Evolutionary conservation across 306 rosid genomes (phyloP), one percentile per base, ranked within the genome.

Genomic region (Pyrus bretschneideri): DNA sequence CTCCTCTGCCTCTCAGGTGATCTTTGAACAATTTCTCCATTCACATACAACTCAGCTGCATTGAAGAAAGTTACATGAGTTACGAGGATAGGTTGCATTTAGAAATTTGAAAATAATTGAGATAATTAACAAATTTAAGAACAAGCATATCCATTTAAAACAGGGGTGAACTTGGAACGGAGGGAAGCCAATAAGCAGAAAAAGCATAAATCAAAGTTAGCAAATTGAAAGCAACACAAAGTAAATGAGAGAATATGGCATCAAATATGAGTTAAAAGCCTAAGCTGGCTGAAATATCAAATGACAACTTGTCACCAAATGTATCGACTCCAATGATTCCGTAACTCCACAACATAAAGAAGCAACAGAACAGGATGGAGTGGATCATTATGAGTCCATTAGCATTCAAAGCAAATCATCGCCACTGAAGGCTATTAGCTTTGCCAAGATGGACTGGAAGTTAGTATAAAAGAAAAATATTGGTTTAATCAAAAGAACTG

Each of bases 1-100:
- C 97, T 87, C 84, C 91, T 90, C 86, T 96, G 99, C 65, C 99
- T 92, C 49, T 96, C 98, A 2, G 97, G 99, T 6, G 98, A 61
- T 64, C 99, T 89, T 83, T 92, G 99, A 38, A 96, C 97, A 6
- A 96, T 92, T 86, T 92, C 96, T 63, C 98, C 99, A n/a, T 93
- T 89, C 83, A 96, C 99, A 44, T 72, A 83, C 84, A 96, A 76
- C 71, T 96, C 98, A 69, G 93, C 99, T 96, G 97, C 91, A 81
- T 4, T 21, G 11, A 33, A 74, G 46, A 74, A 61, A 45, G 29
- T 61, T 18, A 63, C 30, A 33, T 9, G 5, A 74, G 61, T 62
- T 29, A 22, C 46, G 46, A 42, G 17, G 35, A 54, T 18, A 71
- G n/a, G 38, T 18, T 11, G 17, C 51, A 21, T 12, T 33, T 2